Base-by-base conservation (phyloP, 106 monocot species). In the Cymbidium sinense region DNA sequence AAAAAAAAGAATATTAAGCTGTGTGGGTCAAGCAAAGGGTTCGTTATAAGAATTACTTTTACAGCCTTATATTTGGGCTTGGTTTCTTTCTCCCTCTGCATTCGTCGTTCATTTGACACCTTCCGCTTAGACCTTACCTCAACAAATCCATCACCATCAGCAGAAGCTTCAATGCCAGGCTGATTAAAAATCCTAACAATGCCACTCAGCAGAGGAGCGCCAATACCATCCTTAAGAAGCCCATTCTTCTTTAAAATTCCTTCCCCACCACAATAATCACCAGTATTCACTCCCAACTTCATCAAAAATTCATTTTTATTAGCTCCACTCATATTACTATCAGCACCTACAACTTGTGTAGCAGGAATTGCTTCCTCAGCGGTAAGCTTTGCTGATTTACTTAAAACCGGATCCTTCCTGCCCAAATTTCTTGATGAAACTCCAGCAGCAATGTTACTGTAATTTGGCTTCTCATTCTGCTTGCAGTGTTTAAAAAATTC, bases 81-180 rank as follows among this genome's bases (percentile, higher is more conserved):
- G 52, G 80, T 88, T 82, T 98, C 94, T 77, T 80, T 98, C 70
- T 92, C 94, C 77, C 91, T 85, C 77, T 88, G 91, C 43, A 87
- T 92, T 75, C 94, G 75, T 21, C 88, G 84, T 43, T 94, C 98
- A 90, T 87, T 92, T 58, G 94, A 74, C 85, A 94, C 91, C 80
- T 98, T 94, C 82, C 90, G 85, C 82, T 98, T 98, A 44, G 98
- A 98, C 76, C 88, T 94, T 44, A 98, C 98, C 83, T 98, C 83
- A 71, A 98, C 94, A 76, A 98, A 98, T 76, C 89, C 92, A 88
- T 94, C 91, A 62, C 84, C 98, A 81, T 98, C 94, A 77, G 83
- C 83, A 71, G 92, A 94, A 74, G 87, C 81, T 87, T 94, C 98
- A 81, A 94, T 98, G 5, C 98, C 98, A 23, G 88, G 85, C 75